Evolutionary conservation across 495 filamentous ascomycete species (phyloP).

Genomic region (Penicillium subrubescens): DNA sequence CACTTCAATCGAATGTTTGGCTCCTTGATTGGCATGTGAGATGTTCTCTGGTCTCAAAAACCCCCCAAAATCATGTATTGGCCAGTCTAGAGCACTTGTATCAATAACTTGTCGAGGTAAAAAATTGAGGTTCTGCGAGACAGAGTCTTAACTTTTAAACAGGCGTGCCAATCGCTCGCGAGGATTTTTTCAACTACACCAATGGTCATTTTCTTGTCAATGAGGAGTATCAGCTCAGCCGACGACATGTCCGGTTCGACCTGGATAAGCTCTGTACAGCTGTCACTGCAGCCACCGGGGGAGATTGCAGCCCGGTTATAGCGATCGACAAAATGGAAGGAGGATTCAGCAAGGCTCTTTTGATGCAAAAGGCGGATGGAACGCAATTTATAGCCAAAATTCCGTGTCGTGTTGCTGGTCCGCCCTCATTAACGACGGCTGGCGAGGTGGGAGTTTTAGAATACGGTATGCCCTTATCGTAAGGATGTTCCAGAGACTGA

Average conservation of each 20-base stretch:
- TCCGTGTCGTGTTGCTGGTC: not conserved
- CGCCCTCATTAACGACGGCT: not conserved
- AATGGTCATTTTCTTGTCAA: not conserved
- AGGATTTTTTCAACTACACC: not conserved
- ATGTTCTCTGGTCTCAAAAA: not conserved
- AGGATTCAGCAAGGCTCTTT: not conserved
- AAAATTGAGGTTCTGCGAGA: not conserved
- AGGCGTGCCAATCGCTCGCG: not conserved
- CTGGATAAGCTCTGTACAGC: not conserved
- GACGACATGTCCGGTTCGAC: not conserved
- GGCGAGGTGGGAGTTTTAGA: not conserved
- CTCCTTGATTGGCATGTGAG: not conserved
- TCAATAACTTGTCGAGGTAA: not conserved
- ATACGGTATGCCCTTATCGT: not conserved
- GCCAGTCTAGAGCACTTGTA: not conserved
- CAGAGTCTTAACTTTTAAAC: not conserved
- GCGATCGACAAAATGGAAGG: not conserved
- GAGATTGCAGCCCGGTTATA: not conserved
- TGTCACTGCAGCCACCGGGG: not conserved
- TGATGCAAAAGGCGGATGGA: not conserved
- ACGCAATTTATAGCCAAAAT: not conserved
- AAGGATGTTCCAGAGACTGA: not conserved
- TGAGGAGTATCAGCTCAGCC: not conserved
- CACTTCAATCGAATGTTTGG: no score
- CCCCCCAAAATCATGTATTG: not conserved